These are phyloP conservation scores for Arthromyces matolae DNA, from an alignment of 768 basidiomycete species.

Conservation along the genomic window DNA sequence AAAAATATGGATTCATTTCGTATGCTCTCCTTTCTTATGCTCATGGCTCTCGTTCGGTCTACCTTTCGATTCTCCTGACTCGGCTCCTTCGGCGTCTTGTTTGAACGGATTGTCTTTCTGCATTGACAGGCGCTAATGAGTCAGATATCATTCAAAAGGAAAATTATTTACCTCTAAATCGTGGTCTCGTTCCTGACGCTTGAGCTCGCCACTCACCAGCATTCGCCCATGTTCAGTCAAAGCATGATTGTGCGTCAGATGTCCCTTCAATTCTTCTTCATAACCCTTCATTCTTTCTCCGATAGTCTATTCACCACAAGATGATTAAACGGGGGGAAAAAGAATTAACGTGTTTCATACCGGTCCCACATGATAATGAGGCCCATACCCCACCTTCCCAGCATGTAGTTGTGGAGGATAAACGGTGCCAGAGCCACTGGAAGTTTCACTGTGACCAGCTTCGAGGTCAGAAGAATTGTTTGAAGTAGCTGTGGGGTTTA, in stretches of 20 bases:
- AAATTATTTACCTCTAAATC: slow-evolving; percentile 17
- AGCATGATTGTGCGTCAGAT: slow-evolving; percentile 27
- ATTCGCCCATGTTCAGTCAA: slow-evolving; percentile 29
- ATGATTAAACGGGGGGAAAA: no score
- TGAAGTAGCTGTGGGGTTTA: slow-evolving; percentile 9
- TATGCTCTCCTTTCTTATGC: no score
- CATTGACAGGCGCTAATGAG: no score
- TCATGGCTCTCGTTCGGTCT: no score
- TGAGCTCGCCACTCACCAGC: slow-evolving; percentile 27
- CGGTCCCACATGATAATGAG: slow-evolving; percentile 32
- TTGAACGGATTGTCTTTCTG: no score
- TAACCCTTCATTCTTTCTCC: slow-evolving; percentile 31
- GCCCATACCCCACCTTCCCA: slow-evolving; percentile 42
- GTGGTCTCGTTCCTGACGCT: slow-evolving; percentile 26
- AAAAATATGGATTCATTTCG: no score
- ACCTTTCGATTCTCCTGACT: no score
- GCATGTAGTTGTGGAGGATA: slow-evolving; percentile 44
- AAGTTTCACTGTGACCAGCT: no score
- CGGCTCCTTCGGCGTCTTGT: no score
- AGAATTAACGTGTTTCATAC: slow-evolving; percentile 19
- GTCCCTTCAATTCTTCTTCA: slow-evolving; percentile 32
- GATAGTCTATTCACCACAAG: slow-evolving; percentile 28
- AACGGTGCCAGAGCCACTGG: slow-evolving; percentile 1
- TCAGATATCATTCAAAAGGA: no score
- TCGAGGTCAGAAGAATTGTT: no score